Evolutionary conservation across 345 rosid genomes (phyloP).

Genomic region (Camelina neglecta): DNA sequence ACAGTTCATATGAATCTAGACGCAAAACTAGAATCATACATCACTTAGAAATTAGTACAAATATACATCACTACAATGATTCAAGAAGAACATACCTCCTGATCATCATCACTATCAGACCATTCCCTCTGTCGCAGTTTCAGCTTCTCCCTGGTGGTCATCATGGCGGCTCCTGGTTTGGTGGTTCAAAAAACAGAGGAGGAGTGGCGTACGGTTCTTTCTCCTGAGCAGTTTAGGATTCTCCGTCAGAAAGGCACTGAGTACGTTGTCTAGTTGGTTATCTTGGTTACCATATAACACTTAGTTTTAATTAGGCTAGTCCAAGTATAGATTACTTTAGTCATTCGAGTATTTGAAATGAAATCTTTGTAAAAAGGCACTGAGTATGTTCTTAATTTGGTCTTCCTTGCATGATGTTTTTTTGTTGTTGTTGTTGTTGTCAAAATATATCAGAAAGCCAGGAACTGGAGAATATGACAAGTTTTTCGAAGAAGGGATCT

Average conservation of each 20-base stretch:
- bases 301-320: too few species aligned
- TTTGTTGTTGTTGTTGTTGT: too few species aligned
- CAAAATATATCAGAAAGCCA: constrained; percentile 37
- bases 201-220: constrained; percentile 80
- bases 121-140: neutral
- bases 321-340: too few species aligned
- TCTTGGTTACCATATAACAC: too few species aligned
- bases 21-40: neutral
- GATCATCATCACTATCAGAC: neutral
- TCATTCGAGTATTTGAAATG: too few species aligned
- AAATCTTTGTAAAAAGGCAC: too few species aligned
- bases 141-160: constrained; percentile 23
- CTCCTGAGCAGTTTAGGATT: constrained; percentile 79
- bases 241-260: constrained; percentile 82
- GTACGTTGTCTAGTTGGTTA: constrained; percentile 46
- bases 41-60: neutral
- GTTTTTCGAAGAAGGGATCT: constrained; percentile 66
- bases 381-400: too few species aligned
- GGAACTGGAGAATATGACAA: constrained; percentile 82
- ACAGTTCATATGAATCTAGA: neutral
- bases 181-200: constrained; percentile 64
- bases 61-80: neutral
- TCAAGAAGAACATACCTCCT: neutral
- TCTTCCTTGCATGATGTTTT: too few species aligned
- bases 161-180: constrained; percentile 63